Base-by-base conservation (phyloP, 768 basidiomycete species). In the Trametes cubensis region DNA sequence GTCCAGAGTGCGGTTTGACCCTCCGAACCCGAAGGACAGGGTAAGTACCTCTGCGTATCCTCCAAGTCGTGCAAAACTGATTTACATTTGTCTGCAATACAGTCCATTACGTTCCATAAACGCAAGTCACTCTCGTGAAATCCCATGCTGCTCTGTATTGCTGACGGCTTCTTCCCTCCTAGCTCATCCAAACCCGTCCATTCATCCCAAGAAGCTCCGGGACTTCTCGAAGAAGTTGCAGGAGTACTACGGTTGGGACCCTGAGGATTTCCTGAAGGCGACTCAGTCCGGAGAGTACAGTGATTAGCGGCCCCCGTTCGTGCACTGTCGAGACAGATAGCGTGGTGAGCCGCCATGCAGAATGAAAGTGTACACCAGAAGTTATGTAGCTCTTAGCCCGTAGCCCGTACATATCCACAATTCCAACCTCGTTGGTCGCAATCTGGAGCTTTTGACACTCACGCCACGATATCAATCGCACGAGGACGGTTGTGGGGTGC, bases 1-100 rank as follows among this genome's bases (percentile, higher is more conserved):
- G 2, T 92, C 90, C 11, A 89, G 89, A 71, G 91, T 93, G 39
- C 82, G 90, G 40, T 93, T 93, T 69, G 85, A 90, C 72, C 90
- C 90, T 50, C 91, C 89, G 18, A 77, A 85, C 66, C 69, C 72
- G 45, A 72, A 67, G 44, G 82, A 83, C 67, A 76, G 70, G 62
- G 83, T 83, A 63, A 72, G 80, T 71, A 26, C 45, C 17, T n/a
- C 6, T 25, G 34, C 20, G 8, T 17, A 42, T 40, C 28, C 28
- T 26, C 40, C 30, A 15, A 38, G 59, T 41, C 49, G 15, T 10
- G 39, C 34, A 34, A 45, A 53, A 41, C 8, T 51, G 51, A 7
- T 28, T 28, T 4, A 28, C 28, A 46, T 21, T 8, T 60, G 61
- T 41, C 5, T 6, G 34, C 25, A 11, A 13, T 30, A 5, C 56